Base-by-base conservation (phyloP, 1,284 basidiomycete genomes). In the Chalciporus sp. region DNA sequence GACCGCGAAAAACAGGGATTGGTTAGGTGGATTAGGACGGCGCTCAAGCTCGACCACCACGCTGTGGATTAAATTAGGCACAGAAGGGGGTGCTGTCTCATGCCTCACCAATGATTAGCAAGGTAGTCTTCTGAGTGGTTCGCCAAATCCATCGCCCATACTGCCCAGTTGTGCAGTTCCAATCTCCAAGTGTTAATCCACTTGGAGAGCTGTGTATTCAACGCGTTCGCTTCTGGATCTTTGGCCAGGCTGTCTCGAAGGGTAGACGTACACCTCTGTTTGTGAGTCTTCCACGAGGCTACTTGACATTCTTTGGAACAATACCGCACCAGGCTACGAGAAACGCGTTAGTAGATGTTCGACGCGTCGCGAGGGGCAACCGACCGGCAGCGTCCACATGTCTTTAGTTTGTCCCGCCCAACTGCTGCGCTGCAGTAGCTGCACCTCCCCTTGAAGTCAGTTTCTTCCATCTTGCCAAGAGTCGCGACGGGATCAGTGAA, bases 371-470 rank as follows among this genome's bases (percentile, higher is more conserved):
- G 2, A 14, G 45, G 2, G 20, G 37, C 16, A 27, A 60, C 68
- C 26, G 42, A 72, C 69, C 62, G 62, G 45, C 71, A 74, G 42
- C 54, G 55, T 48, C 61, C 27, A 50, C 71, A 74, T 1, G 60
- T 48, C 47, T 65, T 67, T 37, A 74, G 57, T 37, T 68, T 71
- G 46, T 64, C 58, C 37, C 64, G 52, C 29, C 71, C 67, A 16
- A 53, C 53, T 37, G 61, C 45, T 12, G 54, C 55, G 42, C 61
- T 61, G 58, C 69, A 70, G 23, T 68, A 67, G 49, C 52, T 72
- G 51, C 68, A 70, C 41, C 43, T 42, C 27, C 64, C 62, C 53
- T 63, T 57, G 55, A 59, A 67, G 44, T 67, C 62, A 0, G 12
- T 42, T 8, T 7, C 44, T 20, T 45, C 17, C 29, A 45, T 33